Evolutionary conservation across 768 basidiomycete genomes (phyloP), one percentile per base, ranked within the genome.

Genomic region (Rhizopogon vinicolor): DNA sequence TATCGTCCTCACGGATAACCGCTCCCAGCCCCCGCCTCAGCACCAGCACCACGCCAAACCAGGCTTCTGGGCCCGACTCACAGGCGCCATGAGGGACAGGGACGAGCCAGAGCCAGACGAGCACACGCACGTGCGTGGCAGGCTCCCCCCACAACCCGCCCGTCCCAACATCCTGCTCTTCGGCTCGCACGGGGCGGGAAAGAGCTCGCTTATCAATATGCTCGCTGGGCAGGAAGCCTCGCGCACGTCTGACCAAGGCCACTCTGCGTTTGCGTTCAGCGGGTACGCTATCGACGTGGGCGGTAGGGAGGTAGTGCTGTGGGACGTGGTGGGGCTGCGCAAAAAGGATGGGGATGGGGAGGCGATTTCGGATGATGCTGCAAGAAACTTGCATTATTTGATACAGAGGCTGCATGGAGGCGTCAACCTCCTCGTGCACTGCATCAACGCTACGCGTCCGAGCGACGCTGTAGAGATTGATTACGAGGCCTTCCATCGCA

Each of bases 151-250:
- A 37, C 48, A 49, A 16, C 48, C 48, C 19, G 35, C 22, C 48
- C 48, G 19, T 16, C 48, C 48, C 4, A 78, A 77, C 41, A 44
- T 78, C 31, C 55, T 78, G 16, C 25, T 78, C 33, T 78, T 78
- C 52, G 77, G 78, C 16, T 75, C 77, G 51, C 66, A 68, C 1
- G 76, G 78, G 14, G 55, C 69, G 50, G 72, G 73, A 16, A 78
- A 79, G 57, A 79, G 77, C 56, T 75, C 74, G 12, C 56, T 78
- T n/a, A 63, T 79, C 55, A 79, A 78, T 56, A 65, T 79, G 63
- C 55, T 79, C 18, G 65, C 62, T 2, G 68, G 66, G 9, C 6
- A 40, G 6, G 60, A 60, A 13, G 48, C 63, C 10, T 72, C 71
- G 1, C 46, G 51, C 10, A 65, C 65, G 13, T 75, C 74, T 5